Evolutionary conservation across 192 early-diverging fungal species (phyloP), one percentile per base, ranked within the genome.

Genomic region (Allomyces javanicus): DNA sequence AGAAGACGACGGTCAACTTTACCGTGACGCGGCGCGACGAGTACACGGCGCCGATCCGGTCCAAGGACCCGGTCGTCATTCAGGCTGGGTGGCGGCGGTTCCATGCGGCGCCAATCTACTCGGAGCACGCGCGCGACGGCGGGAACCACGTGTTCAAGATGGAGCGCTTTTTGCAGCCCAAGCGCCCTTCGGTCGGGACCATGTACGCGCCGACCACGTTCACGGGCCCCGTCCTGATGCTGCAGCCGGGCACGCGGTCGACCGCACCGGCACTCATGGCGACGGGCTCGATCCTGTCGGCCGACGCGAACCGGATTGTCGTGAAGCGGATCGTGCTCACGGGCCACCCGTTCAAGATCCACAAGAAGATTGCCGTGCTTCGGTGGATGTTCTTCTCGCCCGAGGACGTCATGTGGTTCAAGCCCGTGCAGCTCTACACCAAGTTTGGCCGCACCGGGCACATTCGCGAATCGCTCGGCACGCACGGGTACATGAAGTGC

Each of bases 301-400:
- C 81, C 26, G 83, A 91, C 72, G 86, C 87, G 63, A 74, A 84
- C 66, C 86, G 96, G 25, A 92, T 98, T 71, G 77, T 96, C 65
- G 90, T 94, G 71, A 98, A 96, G 76, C 87, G 94, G 50, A 86
- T 96, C 33, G 80, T 95, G 55, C 83, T 98, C 44, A 94, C 93
- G 1, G 96, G 94, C 55, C 87, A 95, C 69, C 93, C 94, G 26
- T 96, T 82, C 84, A 94, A 94, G 76, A 82, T 96, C 67, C 84
- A 96, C 80, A 92, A 89, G 75, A 86, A 89, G 26, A 82, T 86
- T 40, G 93, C 91, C 10, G 94, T 96, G 12, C 82, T 97, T 64
- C 87, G 94, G 62, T 94, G 83, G 76, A 97, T 97, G 94, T 96
- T 97, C 82, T 96, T 92, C 74, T 89, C 87, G 72, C 82, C 90